Evolutionary conservation across 2,329 filamentous ascomycete genomes (phyloP).

Genomic region (Eutypella sp.): DNA sequence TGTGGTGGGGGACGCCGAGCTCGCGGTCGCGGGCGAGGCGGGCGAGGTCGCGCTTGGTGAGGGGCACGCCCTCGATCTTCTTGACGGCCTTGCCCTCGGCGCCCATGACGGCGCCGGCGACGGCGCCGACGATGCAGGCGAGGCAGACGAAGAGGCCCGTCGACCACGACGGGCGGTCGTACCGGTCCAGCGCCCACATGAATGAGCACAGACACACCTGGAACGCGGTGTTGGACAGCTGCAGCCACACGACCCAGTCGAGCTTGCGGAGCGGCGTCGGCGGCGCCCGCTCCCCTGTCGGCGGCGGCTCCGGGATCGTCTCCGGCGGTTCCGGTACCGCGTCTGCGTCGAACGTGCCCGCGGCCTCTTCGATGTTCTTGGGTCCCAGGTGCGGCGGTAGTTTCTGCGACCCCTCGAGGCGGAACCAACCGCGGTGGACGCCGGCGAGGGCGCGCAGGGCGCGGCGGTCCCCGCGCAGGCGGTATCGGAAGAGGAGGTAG

Average conservation of each 20-base stretch:
- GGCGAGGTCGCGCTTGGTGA: slow-evolving; percentile 51
- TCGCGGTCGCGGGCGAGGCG: slow-evolving; percentile 48
- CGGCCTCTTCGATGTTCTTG: slow-evolving; percentile 40
- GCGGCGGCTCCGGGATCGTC: slow-evolving; percentile 60
- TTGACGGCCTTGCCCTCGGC: slow-evolving; percentile 69
- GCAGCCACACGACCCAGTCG: slow-evolving; percentile 74
- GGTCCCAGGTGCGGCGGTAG: slow-evolving; percentile 51
- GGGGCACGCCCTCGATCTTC: slow-evolving; percentile 63
- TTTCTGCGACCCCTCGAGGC: slow-evolving; percentile 60
- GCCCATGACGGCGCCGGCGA: slow-evolving; percentile 66
- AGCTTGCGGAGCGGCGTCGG: slow-evolving; percentile 69
- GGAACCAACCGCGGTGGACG: slow-evolving; percentile 71
- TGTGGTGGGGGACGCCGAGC: slow-evolving; percentile 53
- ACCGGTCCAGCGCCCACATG: slow-evolving; percentile 78
- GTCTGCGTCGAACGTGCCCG: slow-evolving; percentile 32
- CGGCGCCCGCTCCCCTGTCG: slow-evolving; percentile 66
- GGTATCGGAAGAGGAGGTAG: slow-evolving; percentile 65
- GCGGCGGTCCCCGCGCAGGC: slow-evolving; percentile 45
- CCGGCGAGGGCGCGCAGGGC: slow-evolving; percentile 66
- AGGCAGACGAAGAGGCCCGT: slow-evolving; percentile 75
- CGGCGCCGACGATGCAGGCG: slow-evolving; percentile 63
- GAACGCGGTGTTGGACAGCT: slow-evolving; percentile 73
- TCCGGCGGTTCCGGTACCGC: slow-evolving; percentile 58
- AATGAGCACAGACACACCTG: slow-evolving; percentile 69
- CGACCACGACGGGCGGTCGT: slow-evolving; percentile 70